phyloP scores from a whole-genome alignment of 2,329 filamentous ascomycete genomes.

The Phialemonium atrogriseum region DNA sequence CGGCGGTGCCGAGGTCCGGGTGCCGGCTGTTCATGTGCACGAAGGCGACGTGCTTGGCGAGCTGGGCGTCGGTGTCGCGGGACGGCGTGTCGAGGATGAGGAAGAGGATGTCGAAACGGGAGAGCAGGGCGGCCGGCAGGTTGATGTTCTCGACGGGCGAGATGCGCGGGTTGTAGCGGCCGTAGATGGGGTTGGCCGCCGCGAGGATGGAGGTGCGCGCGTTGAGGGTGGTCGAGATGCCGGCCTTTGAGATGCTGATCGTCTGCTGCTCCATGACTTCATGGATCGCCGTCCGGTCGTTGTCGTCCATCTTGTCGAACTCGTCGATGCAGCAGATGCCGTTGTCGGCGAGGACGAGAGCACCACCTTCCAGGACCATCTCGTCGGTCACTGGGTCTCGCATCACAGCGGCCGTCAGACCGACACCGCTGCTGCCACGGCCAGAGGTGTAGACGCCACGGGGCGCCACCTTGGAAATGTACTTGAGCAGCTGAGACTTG shows the following conservation, averaged over 20 bases:
- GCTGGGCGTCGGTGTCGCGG: conserved; percentile 82
- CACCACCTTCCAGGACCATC: conserved; percentile 76
- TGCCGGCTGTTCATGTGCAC: conserved; percentile 97
- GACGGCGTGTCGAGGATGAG: conserved; percentile 90
- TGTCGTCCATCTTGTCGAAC: conserved; percentile 86
- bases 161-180: conserved; percentile 94
- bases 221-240: conserved; percentile 72
- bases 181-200: conserved; percentile 93
- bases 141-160: conserved; percentile 99
- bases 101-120: conserved; percentile 95
- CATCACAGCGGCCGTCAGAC: conserved; percentile 77
- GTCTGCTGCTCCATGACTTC: conserved; percentile 88
- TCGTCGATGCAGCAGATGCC: conserved; percentile 83
- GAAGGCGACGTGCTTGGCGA: conserved; percentile 90
- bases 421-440: conserved; percentile 72
- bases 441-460: conserved; percentile 81
- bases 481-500: conserved; percentile 96
- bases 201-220: conserved; percentile 93
- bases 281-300: conserved; percentile 74
- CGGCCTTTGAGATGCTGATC: conserved; percentile 73
- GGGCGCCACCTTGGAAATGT: conserved; percentile 95
- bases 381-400: conserved; percentile 76
- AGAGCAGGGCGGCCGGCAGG: conserved; percentile 90
- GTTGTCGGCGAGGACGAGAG: conserved; percentile 72
- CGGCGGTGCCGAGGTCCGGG: conserved; percentile 56